Evolutionary conservation across 257 asterid genomes (phyloP).

Genomic region (Cinchona pubescens): DNA sequence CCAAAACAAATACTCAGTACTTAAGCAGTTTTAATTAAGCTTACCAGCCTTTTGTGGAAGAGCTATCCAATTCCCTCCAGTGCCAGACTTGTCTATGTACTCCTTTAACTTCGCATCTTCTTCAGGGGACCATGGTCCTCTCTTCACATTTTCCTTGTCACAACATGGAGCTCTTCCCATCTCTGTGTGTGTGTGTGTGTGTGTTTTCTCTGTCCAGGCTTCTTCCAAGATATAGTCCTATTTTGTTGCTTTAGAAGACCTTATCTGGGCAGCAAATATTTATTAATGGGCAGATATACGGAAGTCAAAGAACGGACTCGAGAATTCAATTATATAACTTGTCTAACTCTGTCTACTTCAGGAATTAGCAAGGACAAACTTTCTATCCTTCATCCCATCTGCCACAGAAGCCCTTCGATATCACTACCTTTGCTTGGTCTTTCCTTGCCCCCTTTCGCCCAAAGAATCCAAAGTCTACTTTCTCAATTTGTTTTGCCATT

Average conservation of each 20-base stretch:
- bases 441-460: not conserved
- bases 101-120: conserved; percentile 75
- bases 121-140: conserved; percentile 92
- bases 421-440: conserved; percentile 11
- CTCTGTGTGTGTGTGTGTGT: not conserved
- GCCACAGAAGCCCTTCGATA: not conserved
- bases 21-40: not conserved
- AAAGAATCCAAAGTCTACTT: conserved; percentile 41
- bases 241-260: conserved; percentile 28
- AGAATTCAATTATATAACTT: conserved; percentile 26
- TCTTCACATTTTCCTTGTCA: conserved; percentile 84
- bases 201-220: not conserved
- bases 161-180: conserved; percentile 96
- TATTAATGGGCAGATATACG: conserved; percentile 24
- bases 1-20: not conserved
- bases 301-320: conserved; percentile 52
- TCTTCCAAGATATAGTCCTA: conserved; percentile 15
- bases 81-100: conserved; percentile 61
- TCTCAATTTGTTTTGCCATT: conserved; percentile 22
- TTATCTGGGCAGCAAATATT: conserved; percentile 25
- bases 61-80: conserved; percentile 86
- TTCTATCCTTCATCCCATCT: conserved; percentile 16
- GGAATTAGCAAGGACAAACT: conserved; percentile 24
- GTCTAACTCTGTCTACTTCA: conserved; percentile 27
- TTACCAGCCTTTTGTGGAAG: conserved; percentile 82